Evolutionary conservation across 2,329 filamentous ascomycete species (phyloP), one percentile per base, ranked within the genome.

Genomic region (Nannizziopsis arthrosporioides): DNA sequence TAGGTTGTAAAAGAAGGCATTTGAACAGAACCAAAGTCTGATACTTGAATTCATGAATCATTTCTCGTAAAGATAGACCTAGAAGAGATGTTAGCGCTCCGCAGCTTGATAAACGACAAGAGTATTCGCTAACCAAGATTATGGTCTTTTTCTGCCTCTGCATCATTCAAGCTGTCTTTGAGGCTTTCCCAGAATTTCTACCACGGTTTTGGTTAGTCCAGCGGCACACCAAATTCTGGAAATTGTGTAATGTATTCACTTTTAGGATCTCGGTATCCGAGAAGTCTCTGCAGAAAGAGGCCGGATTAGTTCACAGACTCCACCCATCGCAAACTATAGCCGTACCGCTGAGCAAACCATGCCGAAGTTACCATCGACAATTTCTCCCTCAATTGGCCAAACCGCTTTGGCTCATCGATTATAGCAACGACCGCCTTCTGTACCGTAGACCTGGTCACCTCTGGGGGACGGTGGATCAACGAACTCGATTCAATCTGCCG

Each of bases 361-460:
- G 90, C 90, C 57, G 82, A 84, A 3, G 90, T 95, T 12, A 98
- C 89, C 30, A 94, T 81, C 42, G 85, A 84, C 54, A 98, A 71
- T 56, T 92, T 83, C 67, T 96, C 86, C 59, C 90, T 81, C 63
- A 98, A 71, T 70, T 92, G 85, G 48, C 88, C 89, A 65, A 98
- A 94, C 59, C 81, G 81, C 61, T 92, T 85, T 7, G 92, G 92
- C 54, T 80, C 87, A 66, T 95, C 86, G 47, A 86, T 88, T 57
- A 98, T 87, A 48, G 94, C 88, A 40, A 98, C 90, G 2, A 98
- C 88, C 11, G 90, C 92, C 71, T 98, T 98, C 65, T 98, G 92
- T 37, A 98, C 92, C 1, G 92, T 95, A 51, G 87, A 94, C 53
- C 92, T 78, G n/a, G 92, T 98, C 44, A 98, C 92, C 50, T 96